Percentiles rank a stretch among this genome's conserved stretches.
Conservation (phyloP, 2,329 filamentous ascomycete genomes). For the Clathrospora elynae region DNA sequence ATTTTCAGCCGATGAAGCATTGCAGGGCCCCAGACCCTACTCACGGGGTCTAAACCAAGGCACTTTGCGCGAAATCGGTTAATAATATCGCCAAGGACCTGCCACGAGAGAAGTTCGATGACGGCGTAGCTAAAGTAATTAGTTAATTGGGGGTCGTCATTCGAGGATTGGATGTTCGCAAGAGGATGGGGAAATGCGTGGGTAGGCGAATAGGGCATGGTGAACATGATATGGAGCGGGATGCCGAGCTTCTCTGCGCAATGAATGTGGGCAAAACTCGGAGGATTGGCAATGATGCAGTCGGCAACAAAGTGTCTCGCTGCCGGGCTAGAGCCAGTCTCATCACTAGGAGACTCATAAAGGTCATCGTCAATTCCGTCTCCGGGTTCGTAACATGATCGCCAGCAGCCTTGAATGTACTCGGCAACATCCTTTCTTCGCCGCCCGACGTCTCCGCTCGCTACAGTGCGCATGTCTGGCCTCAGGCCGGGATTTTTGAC, state of each 20-base stretch:
- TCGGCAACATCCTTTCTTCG: constrained; percentile 32
- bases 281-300: constrained; percentile 76
- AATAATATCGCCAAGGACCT: constrained; percentile 56
- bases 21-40: constrained; percentile 45
- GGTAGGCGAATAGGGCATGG: constrained; percentile 58
- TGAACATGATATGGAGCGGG: constrained; percentile 76
- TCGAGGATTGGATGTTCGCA: constrained; percentile 51
- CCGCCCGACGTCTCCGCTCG: constrained; percentile 41
- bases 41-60: constrained; percentile 51
- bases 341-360: too few relatives aligned
- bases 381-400: constrained; percentile 43
- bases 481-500: constrained; percentile 54
- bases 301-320: constrained; percentile 86
- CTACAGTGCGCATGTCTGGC: constrained; percentile 29
- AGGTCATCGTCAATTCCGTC: constrained; percentile 30
- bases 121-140: constrained; percentile 56
- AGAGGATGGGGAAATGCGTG: constrained; percentile 56
- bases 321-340: too few relatives aligned
- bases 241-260: constrained; percentile 73
- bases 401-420: constrained; percentile 37
- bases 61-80: constrained; percentile 50
- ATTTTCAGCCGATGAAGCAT: constrained; percentile 46
- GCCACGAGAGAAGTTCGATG: constrained; percentile 58
- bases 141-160: constrained; percentile 37
- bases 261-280: constrained; percentile 76